phyloP scores from a whole-genome alignment of 352 stramenopile genomes.

The Phytophthora citrophthora region DNA sequence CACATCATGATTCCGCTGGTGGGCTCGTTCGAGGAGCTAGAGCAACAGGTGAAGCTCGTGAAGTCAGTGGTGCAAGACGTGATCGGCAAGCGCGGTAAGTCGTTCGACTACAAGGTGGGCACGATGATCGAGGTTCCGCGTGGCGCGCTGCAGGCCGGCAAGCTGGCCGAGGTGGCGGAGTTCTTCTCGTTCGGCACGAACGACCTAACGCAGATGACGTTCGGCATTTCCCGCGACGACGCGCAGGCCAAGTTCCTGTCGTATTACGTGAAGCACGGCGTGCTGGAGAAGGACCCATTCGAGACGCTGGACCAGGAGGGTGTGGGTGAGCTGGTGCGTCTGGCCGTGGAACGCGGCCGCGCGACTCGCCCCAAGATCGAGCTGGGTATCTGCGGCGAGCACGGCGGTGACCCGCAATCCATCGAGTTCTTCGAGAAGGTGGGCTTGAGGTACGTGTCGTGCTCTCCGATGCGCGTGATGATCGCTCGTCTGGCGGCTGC shows the following conservation, averaged over 20 bases:
- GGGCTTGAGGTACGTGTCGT: slow-evolving; percentile 26
- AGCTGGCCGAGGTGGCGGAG: slow-evolving; percentile 31
- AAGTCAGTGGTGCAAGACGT: slow-evolving; percentile 31
- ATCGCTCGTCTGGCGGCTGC: slow-evolving; percentile 34
- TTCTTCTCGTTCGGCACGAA: slow-evolving; percentile 38
- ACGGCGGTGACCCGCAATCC: slow-evolving; percentile 28
- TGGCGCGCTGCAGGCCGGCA: slow-evolving; percentile 29
- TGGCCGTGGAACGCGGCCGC: slow-evolving; percentile 24
- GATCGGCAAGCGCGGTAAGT: slow-evolving; percentile 27
- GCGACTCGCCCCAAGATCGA: slow-evolving; percentile 23
- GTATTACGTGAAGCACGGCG: slow-evolving; percentile 28
- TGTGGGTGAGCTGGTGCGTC: slow-evolving; percentile 29
- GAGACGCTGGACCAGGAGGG: slow-evolving; percentile 37
- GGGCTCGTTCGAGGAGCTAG: slow-evolving; percentile 31
- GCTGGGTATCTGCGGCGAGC: slow-evolving; percentile 20
- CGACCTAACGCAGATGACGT: slow-evolving; percentile 35
- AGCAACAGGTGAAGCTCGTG: slow-evolving; percentile 34
- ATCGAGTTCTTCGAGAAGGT: slow-evolving; percentile 38
- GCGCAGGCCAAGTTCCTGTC: slow-evolving; percentile 37
- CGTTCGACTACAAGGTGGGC: slow-evolving; percentile 36
- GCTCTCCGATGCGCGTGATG: slow-evolving; percentile 35
- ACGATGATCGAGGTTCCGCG: slow-evolving; percentile 35
- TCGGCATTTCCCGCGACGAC: slow-evolving; percentile 31
- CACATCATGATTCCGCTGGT: slow-evolving; percentile 32
- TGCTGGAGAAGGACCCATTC: slow-evolving; percentile 37